Evolutionary conservation across 2,329 filamentous ascomycete genomes (phyloP).

Genomic region (Diaporthe sp.): DNA sequence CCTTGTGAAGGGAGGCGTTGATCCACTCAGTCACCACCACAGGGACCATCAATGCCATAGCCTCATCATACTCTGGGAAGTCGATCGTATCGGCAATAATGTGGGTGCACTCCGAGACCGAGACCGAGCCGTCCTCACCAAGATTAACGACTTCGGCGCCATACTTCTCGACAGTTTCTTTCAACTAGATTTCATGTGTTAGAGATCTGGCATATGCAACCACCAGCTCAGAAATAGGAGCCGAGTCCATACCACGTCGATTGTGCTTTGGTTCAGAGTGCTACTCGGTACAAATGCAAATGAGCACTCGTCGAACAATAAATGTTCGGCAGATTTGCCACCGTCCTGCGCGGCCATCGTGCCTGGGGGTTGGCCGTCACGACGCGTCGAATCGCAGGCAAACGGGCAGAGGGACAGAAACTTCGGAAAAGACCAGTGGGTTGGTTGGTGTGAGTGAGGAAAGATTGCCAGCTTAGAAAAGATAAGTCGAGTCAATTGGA

Average conservation of each 20-base stretch:
- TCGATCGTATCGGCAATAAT: constrained; percentile 83
- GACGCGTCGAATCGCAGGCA: constrained; percentile 33
- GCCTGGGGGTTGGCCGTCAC: not conserved
- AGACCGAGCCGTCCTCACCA: constrained; percentile 62
- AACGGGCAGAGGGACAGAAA: not conserved
- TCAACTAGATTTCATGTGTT: constrained; percentile 51
- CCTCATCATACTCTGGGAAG: constrained; percentile 86
- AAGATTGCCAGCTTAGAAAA: not conserved
- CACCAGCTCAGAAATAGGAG: not conserved
- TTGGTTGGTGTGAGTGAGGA: not conserved
- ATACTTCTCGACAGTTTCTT: constrained; percentile 60
- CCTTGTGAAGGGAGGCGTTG: constrained; percentile 75
- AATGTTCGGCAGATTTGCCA: constrained; percentile 5
- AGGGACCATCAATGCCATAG: constrained; percentile 82
- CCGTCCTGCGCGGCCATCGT: constrained; percentile 29
- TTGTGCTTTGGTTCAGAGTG: constrained; percentile 29
- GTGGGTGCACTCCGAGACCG: constrained; percentile 65
- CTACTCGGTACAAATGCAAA: constrained; percentile 35
- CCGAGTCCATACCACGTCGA: constrained; percentile 7
- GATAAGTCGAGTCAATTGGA: not conserved
- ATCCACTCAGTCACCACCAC: constrained; percentile 90
- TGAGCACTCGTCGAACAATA: constrained; percentile 33
- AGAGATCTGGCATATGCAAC: not conserved
- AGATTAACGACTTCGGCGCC: constrained; percentile 64
- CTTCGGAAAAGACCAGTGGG: not conserved